Evolutionary conservation across 305 asterid genomes (phyloP).

Genomic region (Fraxinus dipetala): DNA sequence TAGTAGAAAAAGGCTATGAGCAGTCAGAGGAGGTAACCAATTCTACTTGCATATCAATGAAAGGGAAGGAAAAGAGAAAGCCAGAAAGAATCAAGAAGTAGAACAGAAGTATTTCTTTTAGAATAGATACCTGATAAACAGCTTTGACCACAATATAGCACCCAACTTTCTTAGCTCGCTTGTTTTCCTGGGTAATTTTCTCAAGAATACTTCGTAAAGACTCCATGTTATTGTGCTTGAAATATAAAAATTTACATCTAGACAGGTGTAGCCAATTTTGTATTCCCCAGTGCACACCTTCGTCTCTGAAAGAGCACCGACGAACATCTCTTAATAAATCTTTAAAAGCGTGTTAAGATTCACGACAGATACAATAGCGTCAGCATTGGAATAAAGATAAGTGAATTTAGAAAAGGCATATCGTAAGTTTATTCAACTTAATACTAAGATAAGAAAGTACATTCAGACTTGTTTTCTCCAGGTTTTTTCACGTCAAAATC

Average conservation of each 20-base stretch:
- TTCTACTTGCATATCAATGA: background rate
- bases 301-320: slow-evolving; percentile 60
- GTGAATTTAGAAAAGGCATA: background rate
- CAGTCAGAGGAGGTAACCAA: background rate
- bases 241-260: slow-evolving; percentile 76
- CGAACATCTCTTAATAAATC: slow-evolving; percentile 4
- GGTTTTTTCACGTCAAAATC: background rate
- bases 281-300: slow-evolving; percentile 96
- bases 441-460: background rate
- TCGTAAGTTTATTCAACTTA: background rate
- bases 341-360: background rate
- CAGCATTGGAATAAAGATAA: background rate
- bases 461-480: background rate
- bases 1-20: background rate
- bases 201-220: slow-evolving; percentile 65
- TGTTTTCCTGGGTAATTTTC: slow-evolving; percentile 66
- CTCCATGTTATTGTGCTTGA: slow-evolving; percentile 80
- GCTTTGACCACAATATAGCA: slow-evolving; percentile 58
- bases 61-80: background rate
- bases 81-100: background rate
- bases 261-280: slow-evolving; percentile 96
- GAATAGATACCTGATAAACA: background rate
- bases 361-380: background rate
- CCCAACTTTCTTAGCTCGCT: slow-evolving; percentile 77
- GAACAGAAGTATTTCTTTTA: background rate